Evolutionary conservation across 768 basidiomycete species (phyloP).

Genomic region (Candolleomyces eurysporus): DNA sequence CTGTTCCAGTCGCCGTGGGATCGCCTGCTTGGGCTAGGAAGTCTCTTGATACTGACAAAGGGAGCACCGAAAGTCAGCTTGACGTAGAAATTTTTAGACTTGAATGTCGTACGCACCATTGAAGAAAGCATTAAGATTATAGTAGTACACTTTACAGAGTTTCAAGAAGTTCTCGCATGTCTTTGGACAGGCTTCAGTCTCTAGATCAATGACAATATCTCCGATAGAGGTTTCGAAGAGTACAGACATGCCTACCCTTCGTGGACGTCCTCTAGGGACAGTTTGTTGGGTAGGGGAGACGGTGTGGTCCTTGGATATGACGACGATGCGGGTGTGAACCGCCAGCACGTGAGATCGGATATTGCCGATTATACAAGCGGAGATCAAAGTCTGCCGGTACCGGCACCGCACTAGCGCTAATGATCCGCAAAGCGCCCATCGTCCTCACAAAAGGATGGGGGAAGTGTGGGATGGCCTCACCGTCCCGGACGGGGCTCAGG

Average conservation of each 20-base stretch:
- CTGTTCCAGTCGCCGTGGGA: conserved; percentile 90
- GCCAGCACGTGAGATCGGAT: too few relatives aligned
- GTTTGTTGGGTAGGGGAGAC: neutral
- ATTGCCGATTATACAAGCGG: too few relatives aligned
- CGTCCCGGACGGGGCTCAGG: too few relatives aligned
- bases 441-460: too few relatives aligned
- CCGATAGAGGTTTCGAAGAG: conserved; percentile 96
- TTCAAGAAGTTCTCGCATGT: conserved; percentile 97
- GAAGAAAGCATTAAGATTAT: conserved; percentile 97
- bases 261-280: neutral
- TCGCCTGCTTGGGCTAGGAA: conserved; percentile 98
- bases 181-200: conserved; percentile 86
- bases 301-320: neutral
- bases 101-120: conserved; percentile 63
- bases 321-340: neutral
- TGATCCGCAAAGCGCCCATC: too few relatives aligned
- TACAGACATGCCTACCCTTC: conserved; percentile 70
- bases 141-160: conserved; percentile 95
- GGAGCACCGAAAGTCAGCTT: too few relatives aligned
- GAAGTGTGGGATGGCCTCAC: too few relatives aligned
- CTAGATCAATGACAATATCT: conserved; percentile 94
- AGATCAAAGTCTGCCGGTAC: too few relatives aligned
- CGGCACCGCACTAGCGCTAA: too few relatives aligned
- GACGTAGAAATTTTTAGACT: too few relatives aligned
- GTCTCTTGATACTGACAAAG: conserved; percentile 81